Evolutionary conservation across 2,329 filamentous ascomycete genomes (phyloP), one percentile per base, ranked within the genome.

Genomic region (Thermoascus crustaceus): DNA sequence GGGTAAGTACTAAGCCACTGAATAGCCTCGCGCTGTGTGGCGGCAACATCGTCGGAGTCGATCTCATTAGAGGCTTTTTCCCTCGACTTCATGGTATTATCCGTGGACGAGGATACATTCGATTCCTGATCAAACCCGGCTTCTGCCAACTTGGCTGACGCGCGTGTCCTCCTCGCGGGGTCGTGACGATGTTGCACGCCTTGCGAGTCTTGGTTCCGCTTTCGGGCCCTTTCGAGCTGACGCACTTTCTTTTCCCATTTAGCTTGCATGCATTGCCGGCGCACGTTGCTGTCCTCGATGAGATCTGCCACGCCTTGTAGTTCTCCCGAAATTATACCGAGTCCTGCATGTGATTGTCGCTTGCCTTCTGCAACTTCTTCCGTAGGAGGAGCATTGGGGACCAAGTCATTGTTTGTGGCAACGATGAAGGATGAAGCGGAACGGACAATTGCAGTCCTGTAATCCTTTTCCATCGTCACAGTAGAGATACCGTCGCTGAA

Each of bases 381-480:
- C 19, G 39, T 30, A 35, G 45, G 18, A 24, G 36, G 7, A 11
- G 46, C 30, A 17, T 40, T 23, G 0, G 46, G 36, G 4, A 50
- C 47, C 17, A 53, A 47, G 39, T 79, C 73, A 48, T 74, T 71
- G 47, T 80, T 80, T 1, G 74, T 77, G 7, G 67, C 64, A 2
- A 69, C 63, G 23, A 78, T 67, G 47, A 80, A 78, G 2, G 65
- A 57, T 1, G 53, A 51, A 2, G 67, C 69, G 1, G 57, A 58
- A n/a, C 64, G 60, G 4, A 69, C 46, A 1, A 58, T 59, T 3
- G 69, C 72, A 1, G 52, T 64, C 2, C 47, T 31, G 35, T 68
- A 62, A 45, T 79, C 75, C 47, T 79, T 78, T 44, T 78, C 73
- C 30, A 80, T 58, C 0, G 72, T 60, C 1, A 66, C 51, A 2